Base-by-base conservation (phyloP, 352 stramenopile species). In the Halophytophthora polymorphica region DNA sequence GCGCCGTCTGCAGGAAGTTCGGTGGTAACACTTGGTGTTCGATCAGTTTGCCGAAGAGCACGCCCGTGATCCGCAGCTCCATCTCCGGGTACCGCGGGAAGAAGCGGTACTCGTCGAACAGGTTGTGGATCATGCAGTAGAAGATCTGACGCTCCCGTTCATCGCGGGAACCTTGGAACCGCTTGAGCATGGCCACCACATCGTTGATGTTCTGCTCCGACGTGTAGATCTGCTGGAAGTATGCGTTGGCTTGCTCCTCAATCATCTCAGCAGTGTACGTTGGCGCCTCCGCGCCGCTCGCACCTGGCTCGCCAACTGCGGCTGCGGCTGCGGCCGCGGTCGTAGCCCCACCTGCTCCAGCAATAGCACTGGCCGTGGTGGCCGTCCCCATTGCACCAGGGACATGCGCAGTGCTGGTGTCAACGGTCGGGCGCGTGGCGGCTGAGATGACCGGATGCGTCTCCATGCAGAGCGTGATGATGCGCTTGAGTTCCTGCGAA, bases 211-310 rank as follows among this genome's bases (percentile, higher is more conserved):
- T 98, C 67, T 99, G 93, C 68, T 99, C 95, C 8, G 87, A 97
- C 13, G 92, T 98, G 75, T 99, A 99, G 51, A 99, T 99, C 66
- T 98, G 96, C 72, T 99, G 96, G 71, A 99, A 99, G 69, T 99
- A 98, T 8, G 88, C 88, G 66, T 98, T 99, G 17, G 96, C 96
- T 62, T 98, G 90, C 69, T 99, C 95, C 78, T 99, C 96, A 51
- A 99, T 98, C 70, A 99, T 97, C 67, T 99, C 95, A 12, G 83
- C 75, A 17, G 80, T 93, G 58, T 88, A 90, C 7, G 73, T 58
- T 13, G 79, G 45, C 12, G 64, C 41, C n/a, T 79, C 63, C 23
- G 56, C 58, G 39, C 58, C 56, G 19, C 34, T 56, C 14, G 56
- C 46, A 35, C 38, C 37, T 7, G 35, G n/a, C 23, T 73, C 64